Base-by-base conservation (phyloP, 2,329 filamentous ascomycete genomes). In the Scedosporium apiospermum region DNA sequence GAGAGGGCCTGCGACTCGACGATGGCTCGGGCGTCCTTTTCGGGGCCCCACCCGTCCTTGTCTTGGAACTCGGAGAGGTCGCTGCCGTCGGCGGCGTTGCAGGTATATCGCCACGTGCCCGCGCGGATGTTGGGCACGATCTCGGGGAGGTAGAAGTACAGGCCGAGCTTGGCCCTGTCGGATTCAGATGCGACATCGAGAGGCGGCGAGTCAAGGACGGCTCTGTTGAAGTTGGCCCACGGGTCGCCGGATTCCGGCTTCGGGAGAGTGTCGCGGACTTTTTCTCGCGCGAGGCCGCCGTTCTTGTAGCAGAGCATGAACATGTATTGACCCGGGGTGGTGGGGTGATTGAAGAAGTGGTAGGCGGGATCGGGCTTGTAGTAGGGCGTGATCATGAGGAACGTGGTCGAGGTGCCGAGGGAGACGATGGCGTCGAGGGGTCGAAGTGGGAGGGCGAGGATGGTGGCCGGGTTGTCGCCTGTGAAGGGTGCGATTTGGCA, bases 281-380 rank as follows among this genome's bases (percentile, higher is more conserved):
- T 87, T 73, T 99, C 95, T 55, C 95, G 89, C 1, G 95, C 93
- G 1, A 98, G 85, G 2, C 92, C 92, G 68, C 95, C 95, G 76
- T 99, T 99, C 77, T 98, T 98, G 81, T 98, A 99, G 82, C 95
- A 99, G 42, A 99, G 86, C 95, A 99, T 99, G 77, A 99, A 98
- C 95, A 99, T 98, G 82, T 96, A 97, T 64, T 97, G 84, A 1
- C 90, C 91, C 0, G 87, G 79, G 0, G 91, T 96, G 55, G 92
- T 95, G 1, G 95, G 95, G 75, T 98, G 93, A 78, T 97, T 96
- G 84, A 98, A 96, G 81, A 98, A 96, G 78, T 99, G 95, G 71
- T 96, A 96, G 6, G 89, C 85, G 3, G 91, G 90, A 71, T 97
- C 88, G 2, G 95, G 91, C 73, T 88, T 88, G 81, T 96, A 98